Conservation (phyloP, 805 yeast genomes). For the Lachancea sp. region DNA sequence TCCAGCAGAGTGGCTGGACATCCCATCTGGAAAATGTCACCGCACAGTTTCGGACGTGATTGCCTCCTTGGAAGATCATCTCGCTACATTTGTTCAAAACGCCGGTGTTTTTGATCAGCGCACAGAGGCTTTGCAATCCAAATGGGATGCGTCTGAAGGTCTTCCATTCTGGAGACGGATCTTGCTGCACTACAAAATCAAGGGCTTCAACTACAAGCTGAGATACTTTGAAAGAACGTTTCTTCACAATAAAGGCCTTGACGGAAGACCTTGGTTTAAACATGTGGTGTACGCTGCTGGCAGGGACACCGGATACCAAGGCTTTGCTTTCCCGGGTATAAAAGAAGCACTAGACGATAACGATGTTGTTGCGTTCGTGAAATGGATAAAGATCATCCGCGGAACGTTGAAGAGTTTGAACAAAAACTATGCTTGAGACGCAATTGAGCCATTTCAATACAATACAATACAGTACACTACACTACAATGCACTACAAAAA, state of each 20-base stretch:
- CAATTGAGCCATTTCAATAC: too few species aligned
- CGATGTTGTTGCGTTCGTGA: conserved; percentile 32
- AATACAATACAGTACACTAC: too few species aligned
- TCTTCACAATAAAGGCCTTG: conserved; percentile 40
- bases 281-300: conserved; percentile 50
- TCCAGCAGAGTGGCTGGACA: conserved; percentile 37
- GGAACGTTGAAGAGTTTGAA: conserved; percentile 4
- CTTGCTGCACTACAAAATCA: conserved; percentile 22
- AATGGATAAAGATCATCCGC: conserved; percentile 23
- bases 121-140: conserved; percentile 15
- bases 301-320: conserved; percentile 50
- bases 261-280: conserved; percentile 47
- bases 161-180: conserved; percentile 31
- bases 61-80: conserved; percentile 23
- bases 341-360: conserved; percentile 47
- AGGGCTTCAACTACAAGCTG: conserved; percentile 32
- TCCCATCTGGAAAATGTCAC: conserved; percentile 9
- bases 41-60: conserved; percentile 27
- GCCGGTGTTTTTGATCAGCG: conserved; percentile 26
- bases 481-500: too few species aligned
- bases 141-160: conserved; percentile 28
- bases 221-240: conserved; percentile 41
- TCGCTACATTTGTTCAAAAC: conserved; percentile 21
- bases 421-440: not conserved
- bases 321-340: conserved; percentile 47